Base-by-base conservation (phyloP, 805 yeast genomes). In the Hanseniaspora nectarophila region DNA sequence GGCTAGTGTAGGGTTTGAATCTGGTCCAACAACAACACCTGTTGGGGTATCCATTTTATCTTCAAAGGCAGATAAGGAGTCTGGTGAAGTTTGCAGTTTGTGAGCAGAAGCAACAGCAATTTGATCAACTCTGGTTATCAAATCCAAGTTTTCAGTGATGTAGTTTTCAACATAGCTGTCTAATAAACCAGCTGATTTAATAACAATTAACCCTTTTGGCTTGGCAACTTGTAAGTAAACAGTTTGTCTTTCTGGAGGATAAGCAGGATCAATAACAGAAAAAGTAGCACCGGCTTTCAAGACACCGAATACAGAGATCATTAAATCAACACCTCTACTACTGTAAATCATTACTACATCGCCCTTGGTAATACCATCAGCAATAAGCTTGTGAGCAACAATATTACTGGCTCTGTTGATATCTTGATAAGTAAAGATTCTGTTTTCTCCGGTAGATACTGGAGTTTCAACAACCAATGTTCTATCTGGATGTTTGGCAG, bases 271-370 rank as follows among this genome's bases (percentile, higher is more conserved):
- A 57, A 92, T 94, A 21, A 92, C 99, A 9, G 97, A 89, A 66
- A 92, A 92, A 0, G 98, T 90, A 16, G 95, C 97, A 60, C 99
- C 99, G 1, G 98, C 97, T 70, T 92, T 92, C 65, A 92, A 76
- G 20, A 88, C 95, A 67, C 97, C 99, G 85, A 92, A 82, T 16
- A 92, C 97, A 5, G 97, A 94, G 40, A 94, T 86, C 78, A 92
- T 86, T 56, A 92, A 73, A 64, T 92, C 99, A 7, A 92, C 98
- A 60, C 97, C 96, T 68, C 99, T 80, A 62, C 90, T 86, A 24
- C 98, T 96, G 64, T 92, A 92, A 59, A 94, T 89, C 95, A 89
- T 89, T 16, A 92, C 97, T 16, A 92, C 87, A 65, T 92, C 97
- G 53, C 97, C 98, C 61, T 84, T 74, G 57, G 77, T 72, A 60